These are phyloP conservation scores for Saccharomyces hybrid DNA, from an alignment of 1,139 yeast genomes.

Conservation along the genomic window DNA sequence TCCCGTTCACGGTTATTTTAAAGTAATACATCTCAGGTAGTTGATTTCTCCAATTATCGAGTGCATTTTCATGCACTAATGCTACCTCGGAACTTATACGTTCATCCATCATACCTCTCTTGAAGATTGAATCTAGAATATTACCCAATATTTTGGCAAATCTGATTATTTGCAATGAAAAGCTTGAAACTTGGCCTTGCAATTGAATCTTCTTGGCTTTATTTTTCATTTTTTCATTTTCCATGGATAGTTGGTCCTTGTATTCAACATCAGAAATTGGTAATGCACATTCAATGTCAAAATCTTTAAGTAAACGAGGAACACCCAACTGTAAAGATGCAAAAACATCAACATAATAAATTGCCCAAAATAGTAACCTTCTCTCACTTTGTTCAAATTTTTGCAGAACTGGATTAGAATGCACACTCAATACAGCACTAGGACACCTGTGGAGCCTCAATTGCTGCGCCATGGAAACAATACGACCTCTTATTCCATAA, in stretches of 20 bases:
- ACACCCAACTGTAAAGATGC: constrained; percentile 73
- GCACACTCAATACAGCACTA: constrained; percentile 57
- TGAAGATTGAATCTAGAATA: constrained; percentile 59
- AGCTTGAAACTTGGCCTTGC: constrained; percentile 60
- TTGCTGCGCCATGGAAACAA: constrained; percentile 80
- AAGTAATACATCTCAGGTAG: constrained; percentile 56
- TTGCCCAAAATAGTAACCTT: constrained; percentile 77
- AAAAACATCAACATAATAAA: constrained; percentile 69
- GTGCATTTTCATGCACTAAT: constrained; percentile 55
- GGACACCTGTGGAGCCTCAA: constrained; percentile 82
- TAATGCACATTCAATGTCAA: constrained; percentile 77
- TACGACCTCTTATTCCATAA: constrained; percentile 68
- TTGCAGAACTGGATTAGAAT: constrained; percentile 48
- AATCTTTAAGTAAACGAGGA: constrained; percentile 70
- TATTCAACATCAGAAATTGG: constrained; percentile 60
- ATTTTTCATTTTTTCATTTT: background rate
- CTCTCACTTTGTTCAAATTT: constrained; percentile 72
- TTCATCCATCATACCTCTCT: constrained; percentile 41
- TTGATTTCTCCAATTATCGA: constrained; percentile 75
- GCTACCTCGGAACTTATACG: constrained; percentile 33
- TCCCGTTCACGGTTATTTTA: constrained; percentile 60
- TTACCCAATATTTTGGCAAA: constrained; percentile 68
- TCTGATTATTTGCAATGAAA: constrained; percentile 58
- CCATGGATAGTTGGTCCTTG: constrained; percentile 36
- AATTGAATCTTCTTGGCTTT: constrained; percentile 26